phyloP scores from a whole-genome alignment of 108 stramenopile genomes.

The Skeletonema marinoi region DNA sequence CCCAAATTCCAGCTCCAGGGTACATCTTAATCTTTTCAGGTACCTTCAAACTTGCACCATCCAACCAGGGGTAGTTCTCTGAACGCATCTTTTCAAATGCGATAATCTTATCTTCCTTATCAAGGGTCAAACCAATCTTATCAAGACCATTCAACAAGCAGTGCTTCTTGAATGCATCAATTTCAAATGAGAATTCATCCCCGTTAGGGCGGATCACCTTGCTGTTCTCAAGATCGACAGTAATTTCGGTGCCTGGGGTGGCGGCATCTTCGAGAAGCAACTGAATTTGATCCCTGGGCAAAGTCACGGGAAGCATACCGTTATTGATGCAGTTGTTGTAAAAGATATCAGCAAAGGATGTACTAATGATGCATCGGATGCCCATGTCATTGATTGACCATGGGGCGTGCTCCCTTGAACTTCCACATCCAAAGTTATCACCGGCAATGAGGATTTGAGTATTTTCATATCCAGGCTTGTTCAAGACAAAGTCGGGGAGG shows the following conservation, averaged over 20 bases:
- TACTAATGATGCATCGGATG: slow-evolving; percentile 88
- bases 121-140: slow-evolving; percentile 93
- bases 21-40: slow-evolving; percentile 87
- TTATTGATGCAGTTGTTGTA: slow-evolving; percentile 98
- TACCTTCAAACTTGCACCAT: slow-evolving; percentile 88
- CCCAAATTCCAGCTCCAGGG: slow-evolving; percentile 78
- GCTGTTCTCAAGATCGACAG: slow-evolving; percentile 86
- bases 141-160: slow-evolving; percentile 92
- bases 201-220: slow-evolving; percentile 88
- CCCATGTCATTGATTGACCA: slow-evolving; percentile 95
- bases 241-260: slow-evolving; percentile 76
- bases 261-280: slow-evolving; percentile 72
- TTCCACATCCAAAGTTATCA: slow-evolving; percentile 94
- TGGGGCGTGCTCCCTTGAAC: slow-evolving; percentile 93
- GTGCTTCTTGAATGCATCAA: slow-evolving; percentile 90
- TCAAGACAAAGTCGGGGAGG: slow-evolving; percentile 82
- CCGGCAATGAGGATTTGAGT: slow-evolving; percentile 89
- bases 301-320: slow-evolving; percentile 91
- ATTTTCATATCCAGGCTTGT: slow-evolving; percentile 80
- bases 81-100: slow-evolving; percentile 78
- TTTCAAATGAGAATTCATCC: slow-evolving; percentile 78
- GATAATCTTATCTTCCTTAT: slow-evolving; percentile 83
- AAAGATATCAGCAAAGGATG: slow-evolving; percentile 95
- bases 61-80: slow-evolving; percentile 88
- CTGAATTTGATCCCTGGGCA: slow-evolving; percentile 78